Evolutionary conservation across 2,329 filamentous ascomycete genomes (phyloP).

Genomic region (Volutella citrinella): DNA sequence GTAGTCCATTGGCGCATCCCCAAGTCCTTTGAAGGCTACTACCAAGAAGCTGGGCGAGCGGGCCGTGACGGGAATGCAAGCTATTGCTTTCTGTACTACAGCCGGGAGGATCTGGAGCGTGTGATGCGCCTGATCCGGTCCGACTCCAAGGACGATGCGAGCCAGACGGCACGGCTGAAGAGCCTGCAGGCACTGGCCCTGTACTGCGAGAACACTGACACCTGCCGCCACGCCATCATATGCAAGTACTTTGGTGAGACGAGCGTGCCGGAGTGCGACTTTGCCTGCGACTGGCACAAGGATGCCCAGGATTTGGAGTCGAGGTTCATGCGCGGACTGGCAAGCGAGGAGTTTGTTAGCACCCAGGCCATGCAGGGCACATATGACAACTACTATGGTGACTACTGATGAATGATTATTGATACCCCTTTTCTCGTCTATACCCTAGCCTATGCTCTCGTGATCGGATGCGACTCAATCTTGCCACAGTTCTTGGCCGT

Average conservation of each 20-base stretch:
- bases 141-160: conserved; percentile 37
- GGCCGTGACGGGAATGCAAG: conserved; percentile 86
- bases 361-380: conserved; percentile 58
- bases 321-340: conserved; percentile 54
- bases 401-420: conserved; percentile 19
- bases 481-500: too few relatives aligned
- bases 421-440: not conserved
- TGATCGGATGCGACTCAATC: too few relatives aligned
- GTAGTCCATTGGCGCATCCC: conserved; percentile 93
- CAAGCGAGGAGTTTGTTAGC: conserved; percentile 60
- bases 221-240: conserved; percentile 74
- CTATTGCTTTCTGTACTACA: conserved; percentile 88
- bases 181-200: conserved; percentile 67
- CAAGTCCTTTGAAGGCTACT: conserved; percentile 93
- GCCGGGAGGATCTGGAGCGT: conserved; percentile 78
- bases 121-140: conserved; percentile 56
- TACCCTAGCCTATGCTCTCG: not conserved
- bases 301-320: conserved; percentile 56
- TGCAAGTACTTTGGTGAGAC: conserved; percentile 74
- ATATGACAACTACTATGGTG: conserved; percentile 55
- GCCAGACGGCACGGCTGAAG: conserved; percentile 52
- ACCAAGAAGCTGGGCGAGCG: conserved; percentile 90
- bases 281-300: conserved; percentile 78
- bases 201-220: conserved; percentile 75
- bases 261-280: conserved; percentile 59